Evolutionary conservation across 805 yeast genomes (phyloP).

Genomic region (Starmerella etchellsii): DNA sequence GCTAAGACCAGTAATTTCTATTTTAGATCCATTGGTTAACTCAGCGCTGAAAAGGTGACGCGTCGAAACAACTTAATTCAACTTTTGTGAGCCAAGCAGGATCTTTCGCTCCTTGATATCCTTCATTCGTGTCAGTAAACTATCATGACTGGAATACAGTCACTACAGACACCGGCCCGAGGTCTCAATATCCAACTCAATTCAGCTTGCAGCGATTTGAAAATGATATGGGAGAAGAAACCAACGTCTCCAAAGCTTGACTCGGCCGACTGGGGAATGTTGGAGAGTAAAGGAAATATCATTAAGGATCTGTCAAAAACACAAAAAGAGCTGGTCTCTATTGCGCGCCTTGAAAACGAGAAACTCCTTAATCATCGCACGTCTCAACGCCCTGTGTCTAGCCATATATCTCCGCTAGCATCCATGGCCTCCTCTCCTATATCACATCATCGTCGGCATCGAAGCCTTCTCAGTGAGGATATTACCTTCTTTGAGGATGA

Average conservation of each 20-base stretch:
- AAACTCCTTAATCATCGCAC: too few species aligned
- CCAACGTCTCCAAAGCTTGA: neutral
- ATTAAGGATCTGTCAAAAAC: slow-evolving; percentile 19
- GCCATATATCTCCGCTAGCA: too few species aligned
- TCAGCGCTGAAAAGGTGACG: too few species aligned
- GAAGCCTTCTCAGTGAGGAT: neutral
- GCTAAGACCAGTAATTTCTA: too few species aligned
- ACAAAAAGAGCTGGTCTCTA: slow-evolving; percentile 20
- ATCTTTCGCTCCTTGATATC: too few species aligned
- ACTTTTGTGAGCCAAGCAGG: too few species aligned
- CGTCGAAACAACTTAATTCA: too few species aligned
- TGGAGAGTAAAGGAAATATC: slow-evolving; percentile 3
- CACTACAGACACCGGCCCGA: neutral
- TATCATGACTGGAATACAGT: too few species aligned
- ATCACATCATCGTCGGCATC: neutral
- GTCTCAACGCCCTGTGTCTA: too few species aligned
- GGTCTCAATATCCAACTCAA: slow-evolving; percentile 12
- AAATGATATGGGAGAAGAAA: neutral
- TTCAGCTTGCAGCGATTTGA: neutral
- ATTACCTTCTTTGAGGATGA: neutral
- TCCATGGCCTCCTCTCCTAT: neutral
- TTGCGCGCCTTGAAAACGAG: slow-evolving; percentile 24
- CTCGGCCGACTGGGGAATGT: slow-evolving; percentile 3
- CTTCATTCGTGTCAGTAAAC: too few species aligned
- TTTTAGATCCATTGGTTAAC: too few species aligned